These are phyloP conservation scores for Hypoxylon fragiforme DNA, from an alignment of 495 filamentous ascomycete genomes.

Conservation along the genomic window DNA sequence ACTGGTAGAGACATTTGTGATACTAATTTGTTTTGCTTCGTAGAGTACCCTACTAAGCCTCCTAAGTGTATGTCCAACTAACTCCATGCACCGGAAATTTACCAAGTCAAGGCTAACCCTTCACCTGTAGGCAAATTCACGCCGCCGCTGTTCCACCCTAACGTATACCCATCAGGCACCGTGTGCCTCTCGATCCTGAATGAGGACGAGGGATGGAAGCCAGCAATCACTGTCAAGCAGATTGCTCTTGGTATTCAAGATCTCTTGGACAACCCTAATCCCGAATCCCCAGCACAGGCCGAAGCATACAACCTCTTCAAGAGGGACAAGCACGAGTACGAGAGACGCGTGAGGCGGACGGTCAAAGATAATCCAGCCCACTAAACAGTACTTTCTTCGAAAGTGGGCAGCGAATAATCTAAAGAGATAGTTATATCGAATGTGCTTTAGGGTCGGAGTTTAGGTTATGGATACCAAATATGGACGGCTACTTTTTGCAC, in stretches of 20 bases:
- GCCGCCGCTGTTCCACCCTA: conserved; percentile 96
- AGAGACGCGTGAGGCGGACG: conserved; percentile 80
- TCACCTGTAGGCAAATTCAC: conserved; percentile 84
- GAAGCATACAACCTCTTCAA: conserved; percentile 98
- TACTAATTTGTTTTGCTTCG: conserved; percentile 29
- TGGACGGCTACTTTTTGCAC: conserved; percentile 38
- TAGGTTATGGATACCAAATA: conserved; percentile 37
- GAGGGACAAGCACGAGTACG: conserved; percentile 84
- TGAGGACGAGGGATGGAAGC: conserved; percentile 98
- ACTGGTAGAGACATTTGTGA: conserved; percentile 14
- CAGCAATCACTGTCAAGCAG: conserved; percentile 96
- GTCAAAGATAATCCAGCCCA: conserved; percentile 84
- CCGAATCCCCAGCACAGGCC: conserved; percentile 93
- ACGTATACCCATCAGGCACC: conserved; percentile 97
- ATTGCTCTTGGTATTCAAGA: conserved; percentile 96
- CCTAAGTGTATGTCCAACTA: conserved; percentile 78
- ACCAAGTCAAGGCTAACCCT: conserved; percentile 30
- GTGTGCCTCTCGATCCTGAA: conserved; percentile 98
- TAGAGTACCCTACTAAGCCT: conserved; percentile 98
- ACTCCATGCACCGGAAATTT: conserved; percentile 8
- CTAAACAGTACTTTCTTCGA: conserved; percentile 38
- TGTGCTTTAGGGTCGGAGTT: conserved; percentile 38
- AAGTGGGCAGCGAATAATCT: neutral
- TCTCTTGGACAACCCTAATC: conserved; percentile 93
- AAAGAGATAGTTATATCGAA: conserved; percentile 17